Conservation (phyloP, 1,284 basidiomycete species). For the Cryptococcus sp. region DNA sequence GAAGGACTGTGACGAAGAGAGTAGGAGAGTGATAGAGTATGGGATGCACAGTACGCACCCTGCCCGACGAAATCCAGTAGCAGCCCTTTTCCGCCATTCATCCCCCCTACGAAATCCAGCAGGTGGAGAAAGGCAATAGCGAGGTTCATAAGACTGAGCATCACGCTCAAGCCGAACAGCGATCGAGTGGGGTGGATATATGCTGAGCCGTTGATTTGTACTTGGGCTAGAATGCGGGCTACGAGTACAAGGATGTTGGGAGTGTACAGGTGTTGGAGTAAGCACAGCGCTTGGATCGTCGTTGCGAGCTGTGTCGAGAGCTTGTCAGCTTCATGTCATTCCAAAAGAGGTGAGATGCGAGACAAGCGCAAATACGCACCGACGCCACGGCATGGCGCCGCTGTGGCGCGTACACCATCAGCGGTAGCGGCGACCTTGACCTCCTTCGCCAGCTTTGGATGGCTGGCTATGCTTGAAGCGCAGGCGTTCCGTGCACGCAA, state of each 20-base stretch:
- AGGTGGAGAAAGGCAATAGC: constrained; percentile 40
- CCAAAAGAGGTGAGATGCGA: not conserved
- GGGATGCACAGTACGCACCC: constrained; percentile 24
- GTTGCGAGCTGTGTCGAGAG: constrained; percentile 30
- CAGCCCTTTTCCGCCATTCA: constrained; percentile 38
- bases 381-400: constrained; percentile 46
- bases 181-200: constrained; percentile 42
- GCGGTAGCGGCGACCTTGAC: not conserved
- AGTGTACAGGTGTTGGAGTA: constrained; percentile 47
- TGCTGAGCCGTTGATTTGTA: constrained; percentile 40
- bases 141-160: constrained; percentile 35
- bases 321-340: not conserved
- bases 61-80: constrained; percentile 51
- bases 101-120: constrained; percentile 35
- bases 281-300: constrained; percentile 34
- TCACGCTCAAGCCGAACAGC: constrained; percentile 30
- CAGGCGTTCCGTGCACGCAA: too few species aligned
- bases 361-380: constrained; percentile 22
- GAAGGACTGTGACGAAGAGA: not conserved
- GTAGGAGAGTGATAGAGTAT: not conserved
- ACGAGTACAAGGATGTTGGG: constrained; percentile 46
- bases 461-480: too few species aligned
- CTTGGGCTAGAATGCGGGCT: constrained; percentile 36
- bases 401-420: constrained; percentile 45
- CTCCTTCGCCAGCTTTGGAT: too few species aligned